A percentile compares a stretch with the other conserved stretches of the same genome.
phyloP scores from a whole-genome alignment of 2,329 filamentous ascomycete species.

The Colletotrichum filicis region DNA sequence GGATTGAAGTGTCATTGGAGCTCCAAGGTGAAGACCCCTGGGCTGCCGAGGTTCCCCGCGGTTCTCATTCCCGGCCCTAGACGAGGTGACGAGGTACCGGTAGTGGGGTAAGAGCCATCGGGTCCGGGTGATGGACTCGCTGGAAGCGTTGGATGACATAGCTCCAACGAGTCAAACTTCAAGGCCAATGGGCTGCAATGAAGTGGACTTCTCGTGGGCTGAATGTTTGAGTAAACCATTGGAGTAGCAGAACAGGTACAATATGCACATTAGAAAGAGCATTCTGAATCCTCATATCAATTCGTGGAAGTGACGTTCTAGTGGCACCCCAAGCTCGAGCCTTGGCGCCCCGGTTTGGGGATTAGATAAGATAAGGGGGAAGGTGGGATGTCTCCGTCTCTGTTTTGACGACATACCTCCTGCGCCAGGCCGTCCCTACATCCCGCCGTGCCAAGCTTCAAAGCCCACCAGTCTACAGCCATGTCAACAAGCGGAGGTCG shows the following conservation, averaged over 20 bases:
- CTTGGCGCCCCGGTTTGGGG: slow-evolving; percentile 18
- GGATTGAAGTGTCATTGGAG: neutral
- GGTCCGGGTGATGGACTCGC: slow-evolving; percentile 15
- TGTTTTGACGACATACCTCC: slow-evolving; percentile 29
- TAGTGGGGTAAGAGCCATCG: slow-evolving; percentile 23
- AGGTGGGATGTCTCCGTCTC: slow-evolving; percentile 30
- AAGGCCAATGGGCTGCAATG: neutral
- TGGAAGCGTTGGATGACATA: neutral
- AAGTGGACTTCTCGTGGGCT: accelerated
- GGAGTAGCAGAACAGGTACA: too few relatives aligned
- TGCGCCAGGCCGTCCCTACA: neutral
- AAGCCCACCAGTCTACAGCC: neutral
- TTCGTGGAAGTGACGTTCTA: neutral
- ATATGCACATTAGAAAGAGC: neutral
- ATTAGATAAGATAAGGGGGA: slow-evolving; percentile 35
- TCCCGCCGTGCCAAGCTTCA: neutral
- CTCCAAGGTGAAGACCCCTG: slow-evolving; percentile 4
- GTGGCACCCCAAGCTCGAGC: slow-evolving; percentile 1
- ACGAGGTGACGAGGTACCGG: neutral
- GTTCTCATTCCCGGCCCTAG: slow-evolving; percentile 11
- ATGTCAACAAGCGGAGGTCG: slow-evolving; percentile 31
- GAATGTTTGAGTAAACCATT: accelerated
- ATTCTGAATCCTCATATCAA: neutral
- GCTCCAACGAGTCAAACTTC: too few relatives aligned
- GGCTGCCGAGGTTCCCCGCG: slow-evolving; percentile 38